A percentile compares a stretch with the other conserved stretches of the same genome.
Conservation (phyloP, 768 basidiomycete genomes). For the Mycena amicta region DNA sequence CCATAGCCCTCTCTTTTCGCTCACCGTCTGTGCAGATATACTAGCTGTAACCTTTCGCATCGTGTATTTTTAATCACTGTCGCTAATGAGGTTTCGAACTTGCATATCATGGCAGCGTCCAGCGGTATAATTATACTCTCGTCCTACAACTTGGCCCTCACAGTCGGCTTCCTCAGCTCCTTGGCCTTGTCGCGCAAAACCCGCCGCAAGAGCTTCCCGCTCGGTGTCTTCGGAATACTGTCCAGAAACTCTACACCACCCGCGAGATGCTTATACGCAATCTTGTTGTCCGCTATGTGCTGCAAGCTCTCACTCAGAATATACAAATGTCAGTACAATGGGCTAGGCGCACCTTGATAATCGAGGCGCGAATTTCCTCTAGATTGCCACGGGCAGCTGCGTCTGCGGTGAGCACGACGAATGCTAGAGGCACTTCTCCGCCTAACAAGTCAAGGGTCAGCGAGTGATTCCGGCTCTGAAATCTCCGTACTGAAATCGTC, state of each 20-base stretch:
- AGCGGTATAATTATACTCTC: too few relatives aligned
- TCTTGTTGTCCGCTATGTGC: constrained; percentile 42
- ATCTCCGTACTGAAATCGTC: constrained; percentile 59
- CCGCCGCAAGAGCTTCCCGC: constrained; percentile 45
- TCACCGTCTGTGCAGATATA: too few relatives aligned
- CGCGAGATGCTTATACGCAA: constrained; percentile 45
- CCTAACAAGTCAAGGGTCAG: constrained; percentile 29
- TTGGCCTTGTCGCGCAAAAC: constrained; percentile 27
- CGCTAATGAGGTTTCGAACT: not conserved
- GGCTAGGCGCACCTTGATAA: constrained; percentile 25
- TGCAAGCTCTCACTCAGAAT: too few relatives aligned
- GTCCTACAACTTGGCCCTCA: constrained; percentile 21
- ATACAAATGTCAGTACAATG: too few relatives aligned
- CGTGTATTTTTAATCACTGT: too few relatives aligned
- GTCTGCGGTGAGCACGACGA: constrained; percentile 51
- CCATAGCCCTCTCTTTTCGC: too few relatives aligned
- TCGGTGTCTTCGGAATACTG: constrained; percentile 50
- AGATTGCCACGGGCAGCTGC: constrained; percentile 31
- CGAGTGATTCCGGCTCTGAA: not conserved
- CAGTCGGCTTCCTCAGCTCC: constrained; percentile 6
- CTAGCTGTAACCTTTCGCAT: too few relatives aligned
- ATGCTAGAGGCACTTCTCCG: constrained; percentile 72
- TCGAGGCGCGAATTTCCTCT: constrained; percentile 43
- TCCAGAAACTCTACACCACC: constrained; percentile 49
- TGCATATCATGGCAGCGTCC: too few relatives aligned